A percentile compares a stretch with the other conserved stretches of the same genome.
phyloP scores from a whole-genome alignment of 2,329 filamentous ascomycete species.

The Aspergillus nomiae region DNA sequence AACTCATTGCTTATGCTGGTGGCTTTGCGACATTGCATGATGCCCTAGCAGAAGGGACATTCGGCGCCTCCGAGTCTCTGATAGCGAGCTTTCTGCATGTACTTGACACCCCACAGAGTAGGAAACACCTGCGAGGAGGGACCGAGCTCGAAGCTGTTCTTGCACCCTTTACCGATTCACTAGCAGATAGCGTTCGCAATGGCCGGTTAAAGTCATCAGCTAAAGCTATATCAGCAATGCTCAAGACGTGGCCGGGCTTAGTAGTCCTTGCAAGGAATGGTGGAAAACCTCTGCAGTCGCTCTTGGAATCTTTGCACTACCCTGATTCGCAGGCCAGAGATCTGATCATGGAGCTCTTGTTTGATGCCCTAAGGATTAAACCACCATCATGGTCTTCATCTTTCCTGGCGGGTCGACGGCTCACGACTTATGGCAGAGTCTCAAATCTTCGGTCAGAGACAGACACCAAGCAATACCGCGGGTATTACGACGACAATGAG shows the following conservation, averaged over 20 bases:
- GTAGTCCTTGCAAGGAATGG: constrained; percentile 87
- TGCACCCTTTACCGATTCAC: constrained; percentile 86
- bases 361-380: constrained; percentile 83
- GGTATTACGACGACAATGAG: constrained; percentile 69
- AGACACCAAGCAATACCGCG: constrained; percentile 53
- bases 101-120: constrained; percentile 77
- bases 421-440: constrained; percentile 96
- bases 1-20: constrained; percentile 76
- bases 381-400: constrained; percentile 93
- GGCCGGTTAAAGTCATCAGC: constrained; percentile 80
- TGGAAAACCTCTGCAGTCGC: constrained; percentile 78
- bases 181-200: constrained; percentile 57
- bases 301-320: constrained; percentile 68
- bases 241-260: constrained; percentile 92
- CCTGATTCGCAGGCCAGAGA: constrained; percentile 62
- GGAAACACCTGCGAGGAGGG: constrained; percentile 81
- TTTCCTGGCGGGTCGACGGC: constrained; percentile 84
- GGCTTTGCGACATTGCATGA: constrained; percentile 88
- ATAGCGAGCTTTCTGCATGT: constrained; percentile 86
- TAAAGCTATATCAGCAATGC: constrained; percentile 84
- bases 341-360: constrained; percentile 84
- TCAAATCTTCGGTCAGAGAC: constrained; percentile 73
- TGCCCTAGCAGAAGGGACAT: constrained; percentile 84
- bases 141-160: constrained; percentile 89
- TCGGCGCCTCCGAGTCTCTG: constrained; percentile 88